Evolutionary conservation across 1,284 basidiomycete genomes (phyloP), one percentile per base, ranked within the genome.

Genomic region (Mycena sp.): DNA sequence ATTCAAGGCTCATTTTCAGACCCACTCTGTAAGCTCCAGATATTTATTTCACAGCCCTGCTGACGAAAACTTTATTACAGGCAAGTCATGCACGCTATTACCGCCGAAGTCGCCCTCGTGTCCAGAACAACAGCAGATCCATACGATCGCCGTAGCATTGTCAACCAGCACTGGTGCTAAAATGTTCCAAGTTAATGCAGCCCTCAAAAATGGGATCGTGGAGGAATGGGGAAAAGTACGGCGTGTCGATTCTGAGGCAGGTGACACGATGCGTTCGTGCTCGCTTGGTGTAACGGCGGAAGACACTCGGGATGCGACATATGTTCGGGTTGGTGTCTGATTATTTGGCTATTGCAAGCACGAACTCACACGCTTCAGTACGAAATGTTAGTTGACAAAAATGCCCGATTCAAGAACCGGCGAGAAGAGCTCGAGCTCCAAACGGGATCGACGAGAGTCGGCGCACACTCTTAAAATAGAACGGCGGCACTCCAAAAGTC

Each of bases 251-350:
- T 67, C 65, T 2, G 65, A 72, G 16, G 77, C 63, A 11, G 78
- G 78, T 10, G 78, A 79, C 57, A 73, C 68, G 1, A 77, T 79
- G 61, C 58, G 62, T 32, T 69, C 73, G 1, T 56, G 56, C 28
- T 66, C 51, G 3, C 48, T 74, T 6, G 57, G 57, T 7, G 56
- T 45, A 45, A 21, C 30, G 4, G 12, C 38, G 6, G 70, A 72
- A 17, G 73, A 73, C 40, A 49, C 45, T 4, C 64, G 74, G 0
- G 77, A 79, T 65, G 67, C 72, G 6, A 68, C 74, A 0, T 77
- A 68, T 70, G 69, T 80, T 14, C 65, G 72, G 54, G 78, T 80
- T 64, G 17, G 71, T 72, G 19, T 11, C 38, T 12, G 21, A n/a
- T n/a, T n/a, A n/a, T n/a, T n/a, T n/a, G n/a, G n/a, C n/a, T n/a